Base-by-base conservation (phyloP, 2,329 filamentous ascomycete species). In the Dactylellina parvicollis region DNA sequence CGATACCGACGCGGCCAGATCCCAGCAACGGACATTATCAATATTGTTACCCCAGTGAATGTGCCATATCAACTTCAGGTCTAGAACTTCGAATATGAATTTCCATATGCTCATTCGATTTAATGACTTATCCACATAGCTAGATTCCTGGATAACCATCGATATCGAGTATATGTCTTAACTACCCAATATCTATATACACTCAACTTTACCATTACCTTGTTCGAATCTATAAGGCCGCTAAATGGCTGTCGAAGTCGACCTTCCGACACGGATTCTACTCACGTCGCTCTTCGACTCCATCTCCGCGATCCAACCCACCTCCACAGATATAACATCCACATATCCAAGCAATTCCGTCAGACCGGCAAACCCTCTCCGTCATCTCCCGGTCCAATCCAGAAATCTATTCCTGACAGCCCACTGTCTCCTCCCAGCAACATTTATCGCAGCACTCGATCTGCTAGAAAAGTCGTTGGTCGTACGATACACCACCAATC, bases 381-480 rank as follows among this genome's bases (percentile, higher is more conserved):
- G 69, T 12, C 49, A 28, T 64, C 75, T 75, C 26, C 46, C 73
- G 9, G 28, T 59, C 3, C 81, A 83, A 76, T 79, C 81, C 9
- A 80, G 82, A 1, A 77, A 76, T 34, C 79, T 77, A 57, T 76
- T 84, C 38, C 78, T 81, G 2, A 76, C 79, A 0, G 76, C 81
- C n/a, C 80, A 83, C 67, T 82, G 84, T 0, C 84, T 86, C 52
- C 82, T 90, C 14, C 83, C 96, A n/a, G 83, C 92, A 0, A 92
- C 91, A 0, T 85, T 97, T 1, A 87, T 97, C 0, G 91, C 92
- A 1, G 92, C 94, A 0, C 84, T 99, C 1, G 93, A 98, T 80
- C 84, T 98, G 0, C 84, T 99, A 0, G 95, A 99, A 80, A 86
- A 92, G 24, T 82, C 85, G 1, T 85, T 95, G 0, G 87, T 96